Evolutionary conservation across 148 eudicot genomes (phyloP), one percentile per base, ranked within the genome.

Genomic region (Heliosperma pusillum): DNA sequence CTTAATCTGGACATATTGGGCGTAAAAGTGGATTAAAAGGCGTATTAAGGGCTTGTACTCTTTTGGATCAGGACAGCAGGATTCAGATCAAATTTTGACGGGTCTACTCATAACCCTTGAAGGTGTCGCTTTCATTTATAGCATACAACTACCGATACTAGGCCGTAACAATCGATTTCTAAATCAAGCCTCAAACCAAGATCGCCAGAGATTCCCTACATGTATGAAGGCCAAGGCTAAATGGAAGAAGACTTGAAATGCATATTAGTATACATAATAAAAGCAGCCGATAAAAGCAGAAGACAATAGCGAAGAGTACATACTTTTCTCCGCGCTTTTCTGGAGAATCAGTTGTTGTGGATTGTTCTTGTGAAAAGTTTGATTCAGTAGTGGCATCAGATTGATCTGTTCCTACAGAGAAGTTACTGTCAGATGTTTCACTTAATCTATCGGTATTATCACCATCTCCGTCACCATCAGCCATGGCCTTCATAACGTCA

Each of bases 261-360:
- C 10, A 20, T 59, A 3, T 65, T 20, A 5, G 25, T 45, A 13
- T 45, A 45, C 52, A 45, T 47, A 47, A 47, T 47, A 16, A 50
- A 50, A 50, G 55, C 15, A 50, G 55, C 55, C 5, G 15, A 55
- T 6, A 27, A 44, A 17, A 17, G 21, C 24, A 42, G 11, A 19
- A 36, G 47, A 69, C 12, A 12, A 36, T 56, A 66, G 64, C 30
- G 30, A 67, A 69, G 25, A 78, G 25, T 19, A 82, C 86, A 74
- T 83, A 92, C 97, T 80, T 88, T 36, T 83, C 82, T 21, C n/a
- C 63, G 72, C 68, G 78, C 66, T 73, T 82, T 59, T 81, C 84
- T 27, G 57, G 33, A 62, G 27, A 68, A 56, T 69, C 80, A 50
- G 87, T 63, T 67, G 78, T 36, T 78, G 76, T 86, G 57, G 85